A percentile compares a stretch with the other conserved stretches of the same genome.
phyloP scores from a whole-genome alignment of 1,139 yeast genomes.

The Nadsonia commutata region DNA sequence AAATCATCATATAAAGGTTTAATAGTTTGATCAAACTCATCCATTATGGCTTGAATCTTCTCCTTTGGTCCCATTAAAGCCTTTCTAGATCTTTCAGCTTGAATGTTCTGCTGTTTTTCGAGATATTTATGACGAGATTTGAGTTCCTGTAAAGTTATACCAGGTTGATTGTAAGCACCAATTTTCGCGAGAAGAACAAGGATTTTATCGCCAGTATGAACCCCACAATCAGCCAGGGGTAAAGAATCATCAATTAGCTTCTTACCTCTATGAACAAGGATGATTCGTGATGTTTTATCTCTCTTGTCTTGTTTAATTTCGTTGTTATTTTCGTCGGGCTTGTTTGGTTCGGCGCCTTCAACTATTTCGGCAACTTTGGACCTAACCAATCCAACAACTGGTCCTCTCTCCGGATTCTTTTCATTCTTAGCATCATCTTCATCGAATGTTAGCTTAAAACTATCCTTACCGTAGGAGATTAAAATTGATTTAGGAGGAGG shows the following conservation, averaged over 20 bases:
- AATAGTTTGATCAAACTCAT: conserved; percentile 17
- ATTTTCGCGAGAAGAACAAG: conserved; percentile 13
- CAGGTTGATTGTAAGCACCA: conserved; percentile 13
- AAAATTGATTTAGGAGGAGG: conserved; percentile 12
- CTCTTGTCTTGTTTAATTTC: conserved; percentile 6
- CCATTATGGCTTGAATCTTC: conserved; percentile 18
- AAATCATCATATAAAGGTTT: conserved; percentile 20
- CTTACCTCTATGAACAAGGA: conserved; percentile 20
- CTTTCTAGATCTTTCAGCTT: conserved; percentile 1
- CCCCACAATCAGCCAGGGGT: conserved; percentile 18
- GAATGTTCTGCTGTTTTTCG: conserved; percentile 10
- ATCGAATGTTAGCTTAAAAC: conserved; percentile 42
- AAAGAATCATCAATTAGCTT: conserved; percentile 20
- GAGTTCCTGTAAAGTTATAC: neutral
- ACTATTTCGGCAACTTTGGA: conserved; percentile 24
- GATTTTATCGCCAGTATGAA: conserved; percentile 19
- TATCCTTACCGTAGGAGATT: conserved; percentile 14
- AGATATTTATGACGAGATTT: neutral
- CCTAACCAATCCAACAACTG: conserved; percentile 49
- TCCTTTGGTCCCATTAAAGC: conserved; percentile 15
- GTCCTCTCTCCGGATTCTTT: conserved; percentile 52
- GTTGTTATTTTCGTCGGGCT: conserved; percentile 6
- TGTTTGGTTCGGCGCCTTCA: conserved; percentile 10
- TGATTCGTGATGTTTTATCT: conserved; percentile 22
- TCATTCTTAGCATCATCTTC: conserved; percentile 59